Evolutionary conservation across 2,329 filamentous ascomycete species (phyloP), one percentile per base, ranked within the genome.

Genomic region (Xylaria sp.): DNA sequence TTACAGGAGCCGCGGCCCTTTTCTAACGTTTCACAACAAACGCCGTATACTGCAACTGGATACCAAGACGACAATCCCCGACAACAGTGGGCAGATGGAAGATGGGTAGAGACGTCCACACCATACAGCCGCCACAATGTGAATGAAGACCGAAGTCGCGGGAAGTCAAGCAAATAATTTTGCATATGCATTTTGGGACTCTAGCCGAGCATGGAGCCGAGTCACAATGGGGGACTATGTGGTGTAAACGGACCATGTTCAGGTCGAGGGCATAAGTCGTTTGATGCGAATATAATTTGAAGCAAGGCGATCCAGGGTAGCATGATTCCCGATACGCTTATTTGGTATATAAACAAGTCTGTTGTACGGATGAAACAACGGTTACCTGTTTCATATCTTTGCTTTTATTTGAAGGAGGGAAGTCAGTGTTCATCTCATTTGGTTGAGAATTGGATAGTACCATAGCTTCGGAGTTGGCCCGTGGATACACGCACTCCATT

Each of bases 81-180:
- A 23, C 65, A 66, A 23, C 57, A 60, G 13, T 32, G 54, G 41
- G 50, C 66, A 23, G 63, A 57, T 58, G 70, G 73, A 60, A 59
- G 56, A 25, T 74, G 74, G 75, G 58, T 62, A 32, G 73, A 73
- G 39, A 65, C 63, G 15, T 68, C 72, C 8, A 66, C 66, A 20
- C 69, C 71, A 15, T 72, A 68, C 58, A 25, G 48, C 25, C 70
- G 60, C 54, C 63, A 67, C 4, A 66, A 70, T 50, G 39, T 57
- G 20, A 73, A 68, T n/a, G 56, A 67, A 54, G 68, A 70, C 54
- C 57, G 69, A 18, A 39, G 72, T 66, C 48, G 64, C 68, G 37
- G 72, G 68, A 3, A 71, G 68, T 18, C 70, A 73, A 54, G 32
- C 68, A 34, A 66, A 67, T 57, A 60, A 46, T 46, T 69, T 69